These are phyloP conservation scores for Blastosporella zonata DNA, from an alignment of 1,284 basidiomycete genomes.

Conservation along the genomic window DNA sequence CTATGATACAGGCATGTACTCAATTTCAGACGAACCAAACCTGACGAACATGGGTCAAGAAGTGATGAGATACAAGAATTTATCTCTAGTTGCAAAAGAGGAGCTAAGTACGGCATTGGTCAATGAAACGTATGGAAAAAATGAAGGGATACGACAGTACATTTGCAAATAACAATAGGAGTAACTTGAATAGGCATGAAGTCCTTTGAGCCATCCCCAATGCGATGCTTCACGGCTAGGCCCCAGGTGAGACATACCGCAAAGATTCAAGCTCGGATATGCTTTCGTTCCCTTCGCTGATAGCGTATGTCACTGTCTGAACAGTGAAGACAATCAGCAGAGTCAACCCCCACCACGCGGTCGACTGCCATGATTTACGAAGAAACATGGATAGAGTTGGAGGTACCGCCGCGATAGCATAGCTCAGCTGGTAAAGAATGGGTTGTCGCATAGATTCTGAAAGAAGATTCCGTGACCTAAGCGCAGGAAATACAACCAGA, in stretches of 20 bases:
- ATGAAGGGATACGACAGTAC: too few species aligned
- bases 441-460: conserved; percentile 29
- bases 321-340: conserved; percentile 38
- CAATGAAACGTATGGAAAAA: too few species aligned
- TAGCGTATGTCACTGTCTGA: conserved; percentile 41
- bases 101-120: too few species aligned
- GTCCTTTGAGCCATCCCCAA: neutral
- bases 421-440: conserved; percentile 41
- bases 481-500: conserved; percentile 33
- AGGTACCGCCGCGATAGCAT: conserved; percentile 42
- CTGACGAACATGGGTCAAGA: too few species aligned
- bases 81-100: too few species aligned
- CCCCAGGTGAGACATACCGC: conserved; percentile 51
- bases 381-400: conserved; percentile 46
- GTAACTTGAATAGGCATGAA: neutral
- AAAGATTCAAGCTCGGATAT: conserved; percentile 51
- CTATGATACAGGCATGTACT: too few species aligned
- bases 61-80: too few species aligned
- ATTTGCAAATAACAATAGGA: too few species aligned
- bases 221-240: conserved; percentile 32
- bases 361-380: conserved; percentile 46
- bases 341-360: conserved; percentile 51
- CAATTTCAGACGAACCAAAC: too few species aligned
- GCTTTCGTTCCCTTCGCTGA: conserved; percentile 40
- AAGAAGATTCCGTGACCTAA: conserved; percentile 20